These are phyloP conservation scores for Areca catechu DNA, from an alignment of 176 grass and related monocot genomes.

Conservation along the genomic window DNA sequence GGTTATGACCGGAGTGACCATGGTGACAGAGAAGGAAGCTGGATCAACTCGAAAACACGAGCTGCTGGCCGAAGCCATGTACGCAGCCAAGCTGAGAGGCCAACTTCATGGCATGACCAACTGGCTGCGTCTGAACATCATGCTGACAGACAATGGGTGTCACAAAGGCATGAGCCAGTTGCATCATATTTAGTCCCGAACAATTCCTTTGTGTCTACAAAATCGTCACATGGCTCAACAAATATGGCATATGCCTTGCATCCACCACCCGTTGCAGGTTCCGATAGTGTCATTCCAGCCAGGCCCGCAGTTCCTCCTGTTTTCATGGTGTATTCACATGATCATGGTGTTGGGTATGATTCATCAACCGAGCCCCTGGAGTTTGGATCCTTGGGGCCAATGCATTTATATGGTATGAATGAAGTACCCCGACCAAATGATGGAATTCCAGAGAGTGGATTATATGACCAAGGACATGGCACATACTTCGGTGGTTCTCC, in stretches of 20 bases:
- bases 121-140: constrained; percentile 35
- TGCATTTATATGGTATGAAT: constrained; percentile 27
- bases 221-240: constrained; percentile 24
- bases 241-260: constrained; percentile 44
- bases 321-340: constrained; percentile 49
- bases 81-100: constrained; percentile 52
- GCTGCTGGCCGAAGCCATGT: constrained; percentile 40
- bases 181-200: constrained; percentile 31
- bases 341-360: constrained; percentile 29
- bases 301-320: constrained; percentile 25
- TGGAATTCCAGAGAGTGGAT: constrained; percentile 31
- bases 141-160: constrained; percentile 47
- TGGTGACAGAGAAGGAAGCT: constrained; percentile 65
- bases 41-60: constrained; percentile 50
- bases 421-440: constrained; percentile 17
- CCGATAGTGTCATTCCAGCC: constrained; percentile 34
- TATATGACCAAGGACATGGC: constrained; percentile 42
- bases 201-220: constrained; percentile 35
- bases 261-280: constrained; percentile 28
- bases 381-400: constrained; percentile 59
- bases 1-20: constrained; percentile 42
- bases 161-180: constrained; percentile 55
- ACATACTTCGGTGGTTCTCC: constrained; percentile 47
- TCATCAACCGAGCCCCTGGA: constrained; percentile 46
- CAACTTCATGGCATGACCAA: constrained; percentile 33